phyloP scores from a whole-genome alignment of 169 alveolate species.

The Cryptosporidium sp. region DNA sequence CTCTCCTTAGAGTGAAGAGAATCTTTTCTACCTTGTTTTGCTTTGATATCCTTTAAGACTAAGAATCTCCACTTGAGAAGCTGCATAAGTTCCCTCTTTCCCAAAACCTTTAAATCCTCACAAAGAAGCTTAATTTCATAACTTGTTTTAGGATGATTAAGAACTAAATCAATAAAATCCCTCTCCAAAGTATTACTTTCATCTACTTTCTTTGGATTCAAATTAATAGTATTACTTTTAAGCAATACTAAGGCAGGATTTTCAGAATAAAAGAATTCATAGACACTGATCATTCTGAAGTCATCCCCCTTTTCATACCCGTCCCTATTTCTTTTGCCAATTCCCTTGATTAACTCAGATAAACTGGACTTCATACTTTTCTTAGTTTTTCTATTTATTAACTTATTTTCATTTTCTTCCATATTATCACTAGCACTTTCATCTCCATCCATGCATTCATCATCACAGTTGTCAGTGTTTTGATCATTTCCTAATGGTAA shows the following conservation, averaged over 20 bases:
- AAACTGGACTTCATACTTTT: slow-evolving; percentile 79
- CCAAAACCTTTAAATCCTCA: slow-evolving; percentile 84
- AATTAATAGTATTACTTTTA: slow-evolving; percentile 78
- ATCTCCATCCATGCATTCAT: slow-evolving; percentile 68
- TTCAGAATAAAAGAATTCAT: slow-evolving; percentile 82
- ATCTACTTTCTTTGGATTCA: slow-evolving; percentile 73
- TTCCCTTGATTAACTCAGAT: slow-evolving; percentile 82
- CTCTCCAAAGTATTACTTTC: slow-evolving; percentile 69
- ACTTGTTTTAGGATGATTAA: slow-evolving; percentile 82
- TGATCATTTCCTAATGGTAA: slow-evolving; percentile 10
- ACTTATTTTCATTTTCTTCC: slow-evolving; percentile 69
- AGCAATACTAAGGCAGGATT: slow-evolving; percentile 84
- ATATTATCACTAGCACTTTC: slow-evolving; percentile 68
- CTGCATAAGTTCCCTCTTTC: slow-evolving; percentile 86
- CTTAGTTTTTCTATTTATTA: slow-evolving; percentile 60
- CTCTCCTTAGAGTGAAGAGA: slow-evolving; percentile 70
- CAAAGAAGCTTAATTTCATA: slow-evolving; percentile 84
- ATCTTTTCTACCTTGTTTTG: neutral
- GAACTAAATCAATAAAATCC: slow-evolving; percentile 68
- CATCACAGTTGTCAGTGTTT: slow-evolving; percentile 28
- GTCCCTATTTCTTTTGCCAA: slow-evolving; percentile 85
- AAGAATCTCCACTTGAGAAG: slow-evolving; percentile 90
- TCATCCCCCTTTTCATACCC: slow-evolving; percentile 90
- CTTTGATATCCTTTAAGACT: slow-evolving; percentile 64
- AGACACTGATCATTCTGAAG: slow-evolving; percentile 78